Base-by-base conservation (phyloP, 2,329 filamentous ascomycete genomes). In the Fonsecaea erecta region DNA sequence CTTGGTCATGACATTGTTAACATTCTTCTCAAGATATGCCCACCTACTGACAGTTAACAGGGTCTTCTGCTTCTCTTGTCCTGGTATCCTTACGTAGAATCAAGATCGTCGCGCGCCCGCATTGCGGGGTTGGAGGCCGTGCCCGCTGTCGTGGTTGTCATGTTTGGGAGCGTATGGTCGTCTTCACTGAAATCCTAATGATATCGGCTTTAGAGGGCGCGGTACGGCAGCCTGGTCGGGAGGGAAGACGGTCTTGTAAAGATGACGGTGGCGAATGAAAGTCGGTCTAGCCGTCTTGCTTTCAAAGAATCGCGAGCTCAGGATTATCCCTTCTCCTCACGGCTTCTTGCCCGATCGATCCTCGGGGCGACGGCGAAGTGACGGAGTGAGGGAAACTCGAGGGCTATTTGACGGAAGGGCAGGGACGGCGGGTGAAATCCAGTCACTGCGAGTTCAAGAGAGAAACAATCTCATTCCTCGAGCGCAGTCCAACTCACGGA, bases 1-100 rank as follows among this genome's bases (percentile, higher is more conserved):
- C 75, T 96, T 91, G 72, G 88, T 87, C 94, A 99, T 98, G 75
- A 99, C 96, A 76, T 90, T 91, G 70, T 92, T 88, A 71, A 99
- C 93, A 70, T 94, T 93, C 67, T 85, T 84, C 78, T 97, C 90
- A 59, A 99, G 84, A 78, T 96, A 98, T 64, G 84, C 83, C 95
- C 95, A 99, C 81, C 92, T 96, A 72, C 8, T 52, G 18, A 21
- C 34, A 26, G 40, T 60, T 48, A 57, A 53, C 52, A 32, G 18
- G 8, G n/a, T 2, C 21, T 30, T 30, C 12, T 40, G 12, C 16
- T 30, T 57, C 8, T 24, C 34, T 21, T 30, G 14, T 24, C 18
- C 30, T 3, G 8, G 9, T 3, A 18, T 24, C 18, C 85, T 79
- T 77, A 88, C 85, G 86, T 89, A 76, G 84, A 84, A 54, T 83